A percentile compares a stretch with the other conserved stretches of the same genome.
These are phyloP conservation scores for Plantago ovata DNA, from an alignment of 257 asterid species.

Conservation along the genomic window DNA sequence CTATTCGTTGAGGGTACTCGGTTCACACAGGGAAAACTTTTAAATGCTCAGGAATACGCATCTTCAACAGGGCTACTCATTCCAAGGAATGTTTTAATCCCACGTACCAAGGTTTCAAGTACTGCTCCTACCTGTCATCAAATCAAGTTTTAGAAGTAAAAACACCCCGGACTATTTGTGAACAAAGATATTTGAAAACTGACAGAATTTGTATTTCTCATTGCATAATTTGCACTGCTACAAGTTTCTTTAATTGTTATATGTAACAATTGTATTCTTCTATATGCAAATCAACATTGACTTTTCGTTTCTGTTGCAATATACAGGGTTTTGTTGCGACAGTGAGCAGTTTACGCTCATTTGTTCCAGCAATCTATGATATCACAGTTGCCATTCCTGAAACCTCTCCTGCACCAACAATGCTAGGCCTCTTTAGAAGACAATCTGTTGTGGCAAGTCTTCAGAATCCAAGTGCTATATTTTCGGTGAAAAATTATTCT, in stretches of 20 bases:
- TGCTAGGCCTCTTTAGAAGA: conserved; percentile 85
- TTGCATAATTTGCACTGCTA: no score
- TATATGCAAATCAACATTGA: conserved; percentile 11
- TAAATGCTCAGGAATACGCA: conserved; percentile 96
- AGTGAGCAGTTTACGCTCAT: conserved; percentile 76
- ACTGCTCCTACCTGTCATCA: no score
- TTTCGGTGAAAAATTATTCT: no score
- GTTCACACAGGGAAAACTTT: conserved; percentile 88
- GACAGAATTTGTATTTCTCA: no score
- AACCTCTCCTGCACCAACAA: conserved; percentile 81
- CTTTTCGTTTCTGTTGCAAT: conserved; percentile 8
- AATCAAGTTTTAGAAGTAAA: no score
- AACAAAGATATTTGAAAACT: no score
- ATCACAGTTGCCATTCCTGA: conserved; percentile 83
- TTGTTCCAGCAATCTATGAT: conserved; percentile 95
- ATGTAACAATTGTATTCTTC: background rate
- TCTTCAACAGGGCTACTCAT: conserved; percentile 69
- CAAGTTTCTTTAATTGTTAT: no score
- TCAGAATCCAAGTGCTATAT: no score
- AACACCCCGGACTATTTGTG: no score
- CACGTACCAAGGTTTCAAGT: conserved; percentile 90
- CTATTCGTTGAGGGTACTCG: conserved; percentile 97
- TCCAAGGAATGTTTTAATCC: conserved; percentile 88
- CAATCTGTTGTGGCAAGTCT: conserved; percentile 79
- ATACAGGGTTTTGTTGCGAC: conserved; percentile 94